Conservation (phyloP, 169 alveolate genomes). For the Plasmodium relictum region DNA sequence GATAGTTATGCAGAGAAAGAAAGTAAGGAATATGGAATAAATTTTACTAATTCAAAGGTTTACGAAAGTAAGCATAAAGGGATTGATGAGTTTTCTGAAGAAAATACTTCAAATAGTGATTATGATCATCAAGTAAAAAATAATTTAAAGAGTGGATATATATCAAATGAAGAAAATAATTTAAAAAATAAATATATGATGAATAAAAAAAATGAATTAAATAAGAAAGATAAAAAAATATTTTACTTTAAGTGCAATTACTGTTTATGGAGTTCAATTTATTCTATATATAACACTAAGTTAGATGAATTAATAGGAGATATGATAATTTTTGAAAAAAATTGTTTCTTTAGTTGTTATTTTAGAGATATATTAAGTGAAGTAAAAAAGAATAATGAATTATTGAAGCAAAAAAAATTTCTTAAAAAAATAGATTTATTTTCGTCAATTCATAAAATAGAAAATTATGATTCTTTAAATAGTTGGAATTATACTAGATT, state of each 20-base stretch:
- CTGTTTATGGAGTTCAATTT: slow-evolving; percentile 68
- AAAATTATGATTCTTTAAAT: slow-evolving; percentile 12
- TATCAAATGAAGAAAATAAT: background rate
- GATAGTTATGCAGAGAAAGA: background rate
- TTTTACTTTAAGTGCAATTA: slow-evolving; percentile 67
- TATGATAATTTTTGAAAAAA: slow-evolving; percentile 53
- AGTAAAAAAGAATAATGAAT: slow-evolving; percentile 41
- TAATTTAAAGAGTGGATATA: background rate
- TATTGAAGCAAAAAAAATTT: slow-evolving; percentile 27
- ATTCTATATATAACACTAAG: slow-evolving; percentile 11
- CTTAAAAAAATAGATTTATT: slow-evolving; percentile 17
- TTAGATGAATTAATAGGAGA: slow-evolving; percentile 60
- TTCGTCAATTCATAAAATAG: slow-evolving; percentile 22
- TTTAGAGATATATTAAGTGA: slow-evolving; percentile 45
- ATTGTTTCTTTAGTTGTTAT: slow-evolving; percentile 14
- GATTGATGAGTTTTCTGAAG: background rate
- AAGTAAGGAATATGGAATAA: background rate
- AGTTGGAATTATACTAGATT: background rate
- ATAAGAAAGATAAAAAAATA: slow-evolving; percentile 16
- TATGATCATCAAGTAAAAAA: background rate
- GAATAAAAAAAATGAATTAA: background rate
- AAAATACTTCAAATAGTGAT: slow-evolving; percentile 21
- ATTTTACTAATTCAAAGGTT: background rate
- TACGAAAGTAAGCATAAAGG: background rate
- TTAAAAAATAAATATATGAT: background rate